Evolutionary conservation across 2,329 filamentous ascomycete species (phyloP).

Genomic region (Monilinia polystroma): DNA sequence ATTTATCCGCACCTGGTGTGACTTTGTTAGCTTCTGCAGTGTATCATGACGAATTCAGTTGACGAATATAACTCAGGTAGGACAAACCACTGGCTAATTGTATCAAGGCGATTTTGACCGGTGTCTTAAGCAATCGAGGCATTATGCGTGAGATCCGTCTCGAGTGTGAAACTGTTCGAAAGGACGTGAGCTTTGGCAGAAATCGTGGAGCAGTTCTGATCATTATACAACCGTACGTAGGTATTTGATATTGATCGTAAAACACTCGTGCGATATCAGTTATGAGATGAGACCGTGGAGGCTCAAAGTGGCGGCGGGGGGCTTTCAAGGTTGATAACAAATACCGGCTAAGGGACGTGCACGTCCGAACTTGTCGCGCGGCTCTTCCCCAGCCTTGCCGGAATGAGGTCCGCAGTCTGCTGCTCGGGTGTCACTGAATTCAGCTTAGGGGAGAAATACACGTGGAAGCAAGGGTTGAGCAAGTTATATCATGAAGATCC

Average conservation of each 20-base stretch:
- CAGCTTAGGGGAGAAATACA: background rate
- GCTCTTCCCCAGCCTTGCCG: background rate
- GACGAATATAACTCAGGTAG: constrained; percentile 28
- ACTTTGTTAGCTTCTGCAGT: constrained; percentile 36
- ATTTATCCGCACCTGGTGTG: constrained; percentile 69
- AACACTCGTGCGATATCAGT: no score
- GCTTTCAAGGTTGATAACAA: background rate
- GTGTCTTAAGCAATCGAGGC: constrained; percentile 62
- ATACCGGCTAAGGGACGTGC: constrained; percentile 16
- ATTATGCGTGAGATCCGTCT: constrained; percentile 33
- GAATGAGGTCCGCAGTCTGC: background rate
- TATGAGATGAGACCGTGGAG: background rate
- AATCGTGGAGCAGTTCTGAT: constrained; percentile 9
- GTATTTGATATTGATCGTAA: background rate
- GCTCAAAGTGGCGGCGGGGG: constrained; percentile 1
- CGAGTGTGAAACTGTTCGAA: constrained; percentile 3
- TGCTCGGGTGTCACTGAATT: no score
- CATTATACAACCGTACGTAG: constrained; percentile 3
- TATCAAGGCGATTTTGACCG: constrained; percentile 76
- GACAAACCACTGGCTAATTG: constrained; percentile 70
- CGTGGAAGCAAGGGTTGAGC: background rate
- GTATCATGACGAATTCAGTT: constrained; percentile 6
- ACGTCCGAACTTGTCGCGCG: constrained; percentile 3
- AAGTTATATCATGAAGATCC: constrained; percentile 13
- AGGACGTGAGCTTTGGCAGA: constrained; percentile 22